These are phyloP conservation scores for Yamagishiella unicocca DNA, from an alignment of 139 green algal genomes.

Conservation along the genomic window DNA sequence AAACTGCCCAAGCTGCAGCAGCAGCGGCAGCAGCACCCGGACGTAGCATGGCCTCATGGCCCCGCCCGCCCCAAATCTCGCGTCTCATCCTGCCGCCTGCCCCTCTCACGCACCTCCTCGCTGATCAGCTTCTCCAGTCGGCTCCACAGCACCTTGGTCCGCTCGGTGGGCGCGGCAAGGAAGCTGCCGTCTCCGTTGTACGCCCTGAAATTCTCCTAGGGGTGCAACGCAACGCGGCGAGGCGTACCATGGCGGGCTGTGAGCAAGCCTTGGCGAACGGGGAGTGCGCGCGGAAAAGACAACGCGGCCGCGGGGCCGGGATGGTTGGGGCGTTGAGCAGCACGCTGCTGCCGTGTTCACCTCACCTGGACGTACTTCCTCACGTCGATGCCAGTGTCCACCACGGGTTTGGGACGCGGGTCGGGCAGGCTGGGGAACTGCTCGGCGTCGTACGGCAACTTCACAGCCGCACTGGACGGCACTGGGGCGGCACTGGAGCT, in stretches of 20 bases:
- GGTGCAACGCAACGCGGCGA: too few species aligned
- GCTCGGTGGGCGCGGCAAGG: constrained; percentile 63
- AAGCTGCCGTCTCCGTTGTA: constrained; percentile 74
- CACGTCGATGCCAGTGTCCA: constrained; percentile 42
- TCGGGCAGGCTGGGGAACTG: constrained; percentile 23
- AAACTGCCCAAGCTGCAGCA: too few species aligned
- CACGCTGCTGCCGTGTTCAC: not conserved
- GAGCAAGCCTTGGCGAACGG: too few species aligned
- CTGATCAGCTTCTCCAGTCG: constrained; percentile 59
- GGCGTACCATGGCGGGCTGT: too few species aligned
- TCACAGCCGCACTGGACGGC: not conserved
- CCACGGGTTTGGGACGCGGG: not conserved
- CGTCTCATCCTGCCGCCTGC: too few species aligned
- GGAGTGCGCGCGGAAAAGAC: too few species aligned
- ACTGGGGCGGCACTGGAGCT: too few species aligned
- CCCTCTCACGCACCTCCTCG: constrained; percentile 64
- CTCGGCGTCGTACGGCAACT: not conserved
- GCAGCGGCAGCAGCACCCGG: too few species aligned
- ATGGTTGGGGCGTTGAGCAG: not conserved
- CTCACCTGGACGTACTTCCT: constrained; percentile 34
- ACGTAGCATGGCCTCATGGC: too few species aligned
- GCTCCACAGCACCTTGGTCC: constrained; percentile 66
- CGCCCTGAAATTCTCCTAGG: constrained; percentile 62
- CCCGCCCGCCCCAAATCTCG: too few species aligned
- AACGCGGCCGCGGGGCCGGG: too few species aligned